Conservation (phyloP, 768 basidiomycete genomes). For the Amyloporia xantha region DNA sequence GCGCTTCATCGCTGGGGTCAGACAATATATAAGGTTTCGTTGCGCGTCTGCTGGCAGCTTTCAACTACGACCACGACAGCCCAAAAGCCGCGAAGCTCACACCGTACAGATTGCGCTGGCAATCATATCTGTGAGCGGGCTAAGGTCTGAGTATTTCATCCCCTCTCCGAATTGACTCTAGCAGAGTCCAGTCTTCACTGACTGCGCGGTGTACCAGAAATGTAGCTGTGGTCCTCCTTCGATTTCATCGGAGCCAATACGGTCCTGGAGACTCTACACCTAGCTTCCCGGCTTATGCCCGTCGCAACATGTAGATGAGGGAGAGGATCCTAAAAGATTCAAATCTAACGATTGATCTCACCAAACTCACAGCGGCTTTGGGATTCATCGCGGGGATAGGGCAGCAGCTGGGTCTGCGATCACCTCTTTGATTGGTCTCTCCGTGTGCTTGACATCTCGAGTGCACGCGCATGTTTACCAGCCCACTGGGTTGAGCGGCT, state of each 20-base stretch:
- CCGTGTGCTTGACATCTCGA: not conserved
- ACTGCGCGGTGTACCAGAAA: constrained; percentile 9
- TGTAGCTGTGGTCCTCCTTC: not conserved
- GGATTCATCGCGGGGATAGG: constrained; percentile 3
- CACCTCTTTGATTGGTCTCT: not conserved
- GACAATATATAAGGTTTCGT: not conserved
- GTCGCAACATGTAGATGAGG: not conserved
- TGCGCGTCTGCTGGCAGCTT: not conserved
- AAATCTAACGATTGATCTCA: no score
- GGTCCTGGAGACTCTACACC: not conserved
- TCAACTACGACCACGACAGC: not conserved
- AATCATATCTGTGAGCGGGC: constrained; percentile 9
- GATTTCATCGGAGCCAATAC: not conserved
- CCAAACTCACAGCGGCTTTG: no score
- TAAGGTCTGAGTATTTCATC: constrained; percentile 12
- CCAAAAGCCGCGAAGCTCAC: constrained; percentile 9
- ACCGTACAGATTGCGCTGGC: constrained; percentile 8
- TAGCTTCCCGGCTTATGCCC: not conserved
- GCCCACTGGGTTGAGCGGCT: not conserved
- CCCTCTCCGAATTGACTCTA: constrained; percentile 5
- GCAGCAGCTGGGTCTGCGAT: not conserved
- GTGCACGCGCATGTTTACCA: not conserved
- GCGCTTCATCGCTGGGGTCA: constrained; percentile 15
- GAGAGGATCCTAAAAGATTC: not conserved
- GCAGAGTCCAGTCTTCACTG: constrained; percentile 2